phyloP scores from a whole-genome alignment of 108 stramenopile genomes.

The Pseudonitzschia delicatissima region DNA sequence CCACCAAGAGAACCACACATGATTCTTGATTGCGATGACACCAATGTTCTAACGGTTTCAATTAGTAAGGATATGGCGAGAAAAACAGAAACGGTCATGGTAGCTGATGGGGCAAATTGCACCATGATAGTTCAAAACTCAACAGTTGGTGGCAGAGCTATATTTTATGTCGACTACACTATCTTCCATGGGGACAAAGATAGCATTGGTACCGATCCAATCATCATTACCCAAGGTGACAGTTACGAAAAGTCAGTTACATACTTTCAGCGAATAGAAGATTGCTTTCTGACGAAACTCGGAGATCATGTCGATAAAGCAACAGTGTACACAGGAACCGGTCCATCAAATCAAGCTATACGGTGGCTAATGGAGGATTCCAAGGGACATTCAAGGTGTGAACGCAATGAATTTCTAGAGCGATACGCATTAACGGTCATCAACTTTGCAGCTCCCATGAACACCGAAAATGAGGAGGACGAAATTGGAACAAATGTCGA shows the following conservation, averaged over 20 bases:
- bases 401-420: not conserved
- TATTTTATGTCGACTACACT: not conserved
- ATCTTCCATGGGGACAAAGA: not conserved
- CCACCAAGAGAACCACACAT: too few species aligned
- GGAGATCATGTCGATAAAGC: not conserved
- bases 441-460: constrained; percentile 1
- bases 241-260: not conserved
- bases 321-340: not conserved
- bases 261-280: not conserved
- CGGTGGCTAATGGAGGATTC: not conserved
- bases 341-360: not conserved
- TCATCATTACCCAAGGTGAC: not conserved
- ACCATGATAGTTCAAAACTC: not conserved
- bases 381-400: not conserved
- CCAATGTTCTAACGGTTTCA: not conserved
- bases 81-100: not conserved
- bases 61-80: not conserved
- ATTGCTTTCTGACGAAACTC: not conserved
- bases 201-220: not conserved
- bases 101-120: not conserved
- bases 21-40: not conserved
- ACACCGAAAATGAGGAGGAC: not conserved
- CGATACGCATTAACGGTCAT: not conserved
- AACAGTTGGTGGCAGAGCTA: not conserved
- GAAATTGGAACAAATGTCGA: not conserved